These are phyloP conservation scores for Hydrangea macrophylla DNA, from an alignment of 148 eudicot genomes.

Conservation along the genomic window DNA sequence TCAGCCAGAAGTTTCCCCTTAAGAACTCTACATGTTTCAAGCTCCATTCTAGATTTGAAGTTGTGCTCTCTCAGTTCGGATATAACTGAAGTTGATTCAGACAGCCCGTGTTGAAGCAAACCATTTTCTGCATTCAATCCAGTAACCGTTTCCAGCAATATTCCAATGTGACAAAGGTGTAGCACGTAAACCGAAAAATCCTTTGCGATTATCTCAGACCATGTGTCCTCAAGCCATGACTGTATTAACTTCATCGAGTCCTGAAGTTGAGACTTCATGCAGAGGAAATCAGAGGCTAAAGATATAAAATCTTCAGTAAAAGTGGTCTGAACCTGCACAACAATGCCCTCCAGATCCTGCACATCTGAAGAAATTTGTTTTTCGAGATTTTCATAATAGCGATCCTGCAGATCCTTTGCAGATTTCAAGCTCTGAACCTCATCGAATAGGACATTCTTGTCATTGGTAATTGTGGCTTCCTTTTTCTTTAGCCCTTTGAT, in stretches of 20 bases:
- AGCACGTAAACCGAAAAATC: slow-evolving; percentile 68
- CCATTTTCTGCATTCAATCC: slow-evolving; percentile 71
- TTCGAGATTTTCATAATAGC: slow-evolving; percentile 41
- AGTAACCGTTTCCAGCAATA: slow-evolving; percentile 57
- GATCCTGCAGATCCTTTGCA: slow-evolving; percentile 33
- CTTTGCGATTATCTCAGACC: slow-evolving; percentile 71
- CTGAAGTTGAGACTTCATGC: slow-evolving; percentile 50
- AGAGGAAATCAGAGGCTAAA: slow-evolving; percentile 38
- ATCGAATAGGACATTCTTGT: slow-evolving; percentile 41
- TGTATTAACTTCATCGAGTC: slow-evolving; percentile 33
- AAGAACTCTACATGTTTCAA: slow-evolving; percentile 49
- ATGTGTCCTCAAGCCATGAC: slow-evolving; percentile 66
- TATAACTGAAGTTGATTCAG: slow-evolving; percentile 57
- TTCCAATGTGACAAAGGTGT: slow-evolving; percentile 74
- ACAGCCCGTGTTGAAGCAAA: slow-evolving; percentile 50
- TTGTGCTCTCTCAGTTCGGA: slow-evolving; percentile 64
- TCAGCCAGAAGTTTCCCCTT: slow-evolving; percentile 63
- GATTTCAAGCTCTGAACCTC: slow-evolving; percentile 50
- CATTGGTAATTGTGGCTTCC: slow-evolving; percentile 27
- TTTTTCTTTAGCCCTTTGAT: slow-evolving; percentile 44
- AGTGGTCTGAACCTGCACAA: slow-evolving; percentile 32
- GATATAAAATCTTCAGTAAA: slow-evolving; percentile 41
- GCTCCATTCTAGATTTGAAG: slow-evolving; percentile 50
- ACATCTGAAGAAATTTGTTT: slow-evolving; percentile 39
- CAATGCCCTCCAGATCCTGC: slow-evolving; percentile 47